Conservation (phyloP, 106 monocot species). For the Agapanthus africanus region DNA sequence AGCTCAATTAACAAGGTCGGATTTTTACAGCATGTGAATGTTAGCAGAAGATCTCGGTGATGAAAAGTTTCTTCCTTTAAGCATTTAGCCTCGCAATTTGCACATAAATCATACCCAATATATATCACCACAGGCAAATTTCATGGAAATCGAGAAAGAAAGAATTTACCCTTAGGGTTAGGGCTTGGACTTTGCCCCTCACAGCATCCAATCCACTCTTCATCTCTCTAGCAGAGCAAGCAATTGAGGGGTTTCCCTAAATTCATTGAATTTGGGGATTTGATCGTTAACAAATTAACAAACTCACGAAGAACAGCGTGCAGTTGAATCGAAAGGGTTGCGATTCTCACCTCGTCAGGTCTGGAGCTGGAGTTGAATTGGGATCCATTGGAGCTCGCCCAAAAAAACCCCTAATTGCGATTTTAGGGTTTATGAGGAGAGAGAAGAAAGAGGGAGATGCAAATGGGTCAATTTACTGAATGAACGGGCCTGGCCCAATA, state of each 20-base stretch:
- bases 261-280: slow-evolving; percentile 2
- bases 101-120: too few species aligned
- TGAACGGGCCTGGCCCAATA: too few species aligned
- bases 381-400: neutral
- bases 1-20: neutral
- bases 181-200: slow-evolving; percentile 40
- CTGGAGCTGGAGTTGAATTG: neutral
- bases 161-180: slow-evolving; percentile 39
- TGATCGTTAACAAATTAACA: neutral
- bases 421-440: neutral
- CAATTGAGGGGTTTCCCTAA: slow-evolving; percentile 52
- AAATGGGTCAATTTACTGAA: too few species aligned
- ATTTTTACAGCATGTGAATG: neutral
- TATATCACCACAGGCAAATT: too few species aligned
- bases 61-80: neutral
- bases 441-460: too few species aligned
- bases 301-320: neutral
- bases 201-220: slow-evolving; percentile 60
- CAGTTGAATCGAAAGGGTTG: neutral
- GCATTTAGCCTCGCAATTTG: neutral
- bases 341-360: neutral
- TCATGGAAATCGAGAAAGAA: neutral
- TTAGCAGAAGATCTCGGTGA: neutral
- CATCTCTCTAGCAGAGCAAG: slow-evolving; percentile 58
- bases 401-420: neutral